A percentile compares a stretch with the other conserved stretches of the same genome.
Evolutionary conservation across 2,329 filamentous ascomycete genomes (phyloP).

Genomic region (Penicillium concentricum): DNA sequence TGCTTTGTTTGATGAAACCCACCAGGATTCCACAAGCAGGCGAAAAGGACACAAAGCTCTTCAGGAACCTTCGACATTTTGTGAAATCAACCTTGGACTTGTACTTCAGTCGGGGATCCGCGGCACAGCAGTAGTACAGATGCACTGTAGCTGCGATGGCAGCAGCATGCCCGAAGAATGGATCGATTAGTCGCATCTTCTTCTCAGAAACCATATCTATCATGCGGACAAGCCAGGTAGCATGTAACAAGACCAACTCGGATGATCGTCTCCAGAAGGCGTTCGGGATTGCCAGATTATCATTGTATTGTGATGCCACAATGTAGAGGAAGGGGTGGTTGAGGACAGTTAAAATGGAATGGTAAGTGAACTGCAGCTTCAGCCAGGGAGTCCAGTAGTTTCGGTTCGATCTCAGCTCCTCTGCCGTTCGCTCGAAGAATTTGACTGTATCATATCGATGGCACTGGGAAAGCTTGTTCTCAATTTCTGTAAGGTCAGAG

Average conservation of each 20-base stretch:
- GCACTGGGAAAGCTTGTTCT: conserved; percentile 48
- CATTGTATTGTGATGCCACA: conserved; percentile 52
- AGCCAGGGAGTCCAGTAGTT: conserved; percentile 56
- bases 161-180: conserved; percentile 53
- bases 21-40: conserved; percentile 50
- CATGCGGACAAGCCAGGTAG: conserved; percentile 56
- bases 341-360: conserved; percentile 51
- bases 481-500: conserved; percentile 53
- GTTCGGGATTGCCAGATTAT: conserved; percentile 54
- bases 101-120: conserved; percentile 49
- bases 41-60: conserved; percentile 50
- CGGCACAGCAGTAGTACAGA: conserved; percentile 55
- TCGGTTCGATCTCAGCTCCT: conserved; percentile 47
- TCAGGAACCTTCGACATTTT: conserved; percentile 52
- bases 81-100: conserved; percentile 55
- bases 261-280: conserved; percentile 56
- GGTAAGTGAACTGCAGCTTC: conserved; percentile 55
- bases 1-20: conserved; percentile 15
- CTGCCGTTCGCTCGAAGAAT: conserved; percentile 51
- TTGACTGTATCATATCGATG: conserved; percentile 55
- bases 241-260: conserved; percentile 52
- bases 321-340: conserved; percentile 58
- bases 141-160: conserved; percentile 56
- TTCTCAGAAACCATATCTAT: conserved; percentile 57
- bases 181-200: conserved; percentile 50